These are phyloP conservation scores for Macadamia integrifolia DNA, from an alignment of 164 flowering plant species.

Conservation along the genomic window DNA sequence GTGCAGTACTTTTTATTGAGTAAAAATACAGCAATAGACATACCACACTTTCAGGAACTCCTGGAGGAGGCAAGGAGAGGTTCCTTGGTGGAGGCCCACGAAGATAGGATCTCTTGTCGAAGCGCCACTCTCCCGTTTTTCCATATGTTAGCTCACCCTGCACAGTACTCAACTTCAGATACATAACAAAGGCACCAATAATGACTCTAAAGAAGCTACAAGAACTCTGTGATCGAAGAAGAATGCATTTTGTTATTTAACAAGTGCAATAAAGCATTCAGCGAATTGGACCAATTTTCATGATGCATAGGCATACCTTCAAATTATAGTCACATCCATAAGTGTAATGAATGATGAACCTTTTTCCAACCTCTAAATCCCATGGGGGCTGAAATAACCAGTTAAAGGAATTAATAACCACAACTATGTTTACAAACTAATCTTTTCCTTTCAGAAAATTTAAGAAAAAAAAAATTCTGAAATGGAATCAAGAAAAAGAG, in stretches of 20 bases:
- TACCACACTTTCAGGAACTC: constrained; percentile 99
- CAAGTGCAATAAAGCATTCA: background rate
- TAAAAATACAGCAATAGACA: constrained; percentile 15
- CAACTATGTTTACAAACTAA: too few relatives aligned
- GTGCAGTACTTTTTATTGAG: background rate
- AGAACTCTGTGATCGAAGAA: background rate
- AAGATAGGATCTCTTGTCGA: constrained; percentile 80
- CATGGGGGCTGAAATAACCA: constrained; percentile 78
- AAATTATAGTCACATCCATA: constrained; percentile 83
- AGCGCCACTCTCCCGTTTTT: constrained; percentile 90
- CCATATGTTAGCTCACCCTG: constrained; percentile 95
- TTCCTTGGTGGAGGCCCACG: constrained; percentile 72
- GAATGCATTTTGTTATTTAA: background rate
- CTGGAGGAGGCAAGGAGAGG: constrained; percentile 80
- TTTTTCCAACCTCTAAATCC: constrained; percentile 55
- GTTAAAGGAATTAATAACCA: background rate
- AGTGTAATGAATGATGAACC: constrained; percentile 81
- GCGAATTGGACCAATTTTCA: background rate
- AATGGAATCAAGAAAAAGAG: background rate
- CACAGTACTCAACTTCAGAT: constrained; percentile 6
- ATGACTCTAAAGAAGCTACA: background rate
- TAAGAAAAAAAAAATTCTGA: too few relatives aligned
- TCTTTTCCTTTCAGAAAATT: too few relatives aligned
- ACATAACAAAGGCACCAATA: background rate
- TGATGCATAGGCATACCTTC: constrained; percentile 40